Evolutionary conservation across 768 basidiomycete species (phyloP), one percentile per base, ranked within the genome.

Genomic region (Lactarius hengduanensis): DNA sequence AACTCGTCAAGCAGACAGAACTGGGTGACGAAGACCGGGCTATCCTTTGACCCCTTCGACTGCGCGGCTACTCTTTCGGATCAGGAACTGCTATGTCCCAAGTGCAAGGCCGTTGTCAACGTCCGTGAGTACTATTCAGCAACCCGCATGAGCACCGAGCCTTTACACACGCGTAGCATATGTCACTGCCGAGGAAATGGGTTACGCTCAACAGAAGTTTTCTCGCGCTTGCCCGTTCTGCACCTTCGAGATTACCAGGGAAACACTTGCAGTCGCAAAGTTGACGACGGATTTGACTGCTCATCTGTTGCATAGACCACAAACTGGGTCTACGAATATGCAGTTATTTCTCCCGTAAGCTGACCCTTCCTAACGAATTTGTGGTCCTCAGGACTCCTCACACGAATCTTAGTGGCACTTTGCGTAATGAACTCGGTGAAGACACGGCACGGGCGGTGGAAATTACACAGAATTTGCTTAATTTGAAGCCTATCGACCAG

Each of bases 141-240:
- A 34, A 32, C 18, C 15, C 5, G n/a, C 20, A 10, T 15, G 63
- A 50, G 2, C 13, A 28, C 47, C 63, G 76, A 71, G n/a, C n/a
- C 18, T 32, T 58, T 50, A 47, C 28, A 26, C 20, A 47, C 16
- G 2, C 11, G 45, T 38, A 86, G 84, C 78, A 1, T 80, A 80
- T 43, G 67, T 81, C 61, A 80, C 74, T 5, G 71, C 70, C 7
- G 66, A 72, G 0, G 82, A 80, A 0, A 80, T 78, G 0, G 86
- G 86, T 0, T 86, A 84, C 61, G 71, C 81, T 0, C 83, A 85
- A 66, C 73, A 73, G 26, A 73, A 71, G 0, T 86, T 86, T 64
- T 70, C 40, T 4, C 58, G 69, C 1, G 30, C 38, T 47, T 86
- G 85, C 66, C 67, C 69, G 1, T 32, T 43, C 2, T 86, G 85